Evolutionary conservation across 768 basidiomycete genomes (phyloP).

Genomic region (Mycena vitilis): DNA sequence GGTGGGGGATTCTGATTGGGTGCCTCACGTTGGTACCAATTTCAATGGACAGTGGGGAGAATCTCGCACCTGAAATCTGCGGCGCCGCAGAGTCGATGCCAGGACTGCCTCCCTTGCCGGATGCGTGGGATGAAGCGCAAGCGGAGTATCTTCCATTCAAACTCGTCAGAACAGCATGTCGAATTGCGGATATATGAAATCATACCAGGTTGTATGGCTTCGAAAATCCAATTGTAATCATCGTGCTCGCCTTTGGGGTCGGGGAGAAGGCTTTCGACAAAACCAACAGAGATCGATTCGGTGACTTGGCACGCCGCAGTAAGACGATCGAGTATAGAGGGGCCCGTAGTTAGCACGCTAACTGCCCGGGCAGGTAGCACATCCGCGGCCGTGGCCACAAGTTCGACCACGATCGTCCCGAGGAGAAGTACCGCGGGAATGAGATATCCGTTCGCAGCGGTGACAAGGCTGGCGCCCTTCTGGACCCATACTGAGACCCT

Average conservation of each 20-base stretch:
- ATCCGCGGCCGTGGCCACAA: neutral
- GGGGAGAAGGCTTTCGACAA: constrained; percentile 15
- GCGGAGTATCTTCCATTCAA: neutral
- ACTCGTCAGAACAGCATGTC: neutral
- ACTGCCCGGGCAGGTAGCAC: neutral
- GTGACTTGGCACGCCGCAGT: constrained; percentile 16
- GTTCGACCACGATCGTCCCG: constrained; percentile 6
- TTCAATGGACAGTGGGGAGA: neutral
- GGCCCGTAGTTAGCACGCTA: neutral
- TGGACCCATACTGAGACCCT: constrained; percentile 3
- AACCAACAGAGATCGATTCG: constrained; percentile 3
- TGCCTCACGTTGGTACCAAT: neutral
- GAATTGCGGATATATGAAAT: neutral
- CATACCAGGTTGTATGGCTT: neutral
- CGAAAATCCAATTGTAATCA: neutral
- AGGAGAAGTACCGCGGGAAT: constrained; percentile 13
- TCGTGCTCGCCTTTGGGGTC: neutral
- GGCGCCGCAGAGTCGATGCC: neutral
- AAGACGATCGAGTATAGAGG: constrained; percentile 14
- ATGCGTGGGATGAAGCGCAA: neutral
- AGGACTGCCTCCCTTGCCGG: neutral
- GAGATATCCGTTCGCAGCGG: constrained; percentile 9
- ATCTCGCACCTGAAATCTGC: neutral
- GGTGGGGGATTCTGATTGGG: neutral
- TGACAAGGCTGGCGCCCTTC: constrained; percentile 10